A percentile compares a stretch with the other conserved stretches of the same genome.
These are phyloP conservation scores for Knoxdaviesia proteae DNA, from an alignment of 2,329 filamentous ascomycete species.

Conservation along the genomic window DNA sequence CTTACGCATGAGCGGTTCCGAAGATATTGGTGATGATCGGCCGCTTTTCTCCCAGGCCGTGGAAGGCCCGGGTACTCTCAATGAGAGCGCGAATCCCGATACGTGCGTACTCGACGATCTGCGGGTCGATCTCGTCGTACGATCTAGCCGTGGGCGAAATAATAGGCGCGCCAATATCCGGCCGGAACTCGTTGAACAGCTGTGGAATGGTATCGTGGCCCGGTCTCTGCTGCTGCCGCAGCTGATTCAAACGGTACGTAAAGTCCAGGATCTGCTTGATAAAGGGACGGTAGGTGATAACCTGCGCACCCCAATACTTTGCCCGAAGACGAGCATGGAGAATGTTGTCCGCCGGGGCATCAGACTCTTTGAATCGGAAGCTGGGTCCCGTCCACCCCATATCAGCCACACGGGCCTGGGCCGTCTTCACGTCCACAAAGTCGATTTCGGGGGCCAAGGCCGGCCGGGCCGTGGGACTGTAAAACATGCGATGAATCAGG, in stretches of 20 bases:
- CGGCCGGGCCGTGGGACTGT: slow-evolving; percentile 19
- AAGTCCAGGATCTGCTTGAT: slow-evolving; percentile 33
- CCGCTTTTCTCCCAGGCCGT: slow-evolving; percentile 38
- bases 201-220: slow-evolving; percentile 10
- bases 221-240: slow-evolving; percentile 12
- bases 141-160: slow-evolving; percentile 15
- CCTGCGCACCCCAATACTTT: slow-evolving; percentile 84
- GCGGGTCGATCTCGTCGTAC: slow-evolving; percentile 18
- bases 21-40: slow-evolving; percentile 90
- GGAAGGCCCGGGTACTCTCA: slow-evolving; percentile 68
- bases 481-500: slow-evolving; percentile 35
- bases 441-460: slow-evolving; percentile 6
- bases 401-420: slow-evolving; percentile 8
- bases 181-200: slow-evolving; percentile 13
- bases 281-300: slow-evolving; percentile 75
- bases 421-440: slow-evolving; percentile 22
- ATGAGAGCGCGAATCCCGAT: slow-evolving; percentile 56
- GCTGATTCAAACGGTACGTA: slow-evolving; percentile 16
- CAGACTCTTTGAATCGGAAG: slow-evolving; percentile 40
- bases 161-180: slow-evolving; percentile 15
- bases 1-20: slow-evolving; percentile 89
- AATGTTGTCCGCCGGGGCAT: slow-evolving; percentile 55
- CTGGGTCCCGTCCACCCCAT: slow-evolving; percentile 25
- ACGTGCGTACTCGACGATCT: slow-evolving; percentile 32
- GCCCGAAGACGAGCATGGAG: slow-evolving; percentile 67